A percentile compares a stretch with the other conserved stretches of the same genome.
Conservation (phyloP, 257 asterid species). For the Apocynum venetum region DNA sequence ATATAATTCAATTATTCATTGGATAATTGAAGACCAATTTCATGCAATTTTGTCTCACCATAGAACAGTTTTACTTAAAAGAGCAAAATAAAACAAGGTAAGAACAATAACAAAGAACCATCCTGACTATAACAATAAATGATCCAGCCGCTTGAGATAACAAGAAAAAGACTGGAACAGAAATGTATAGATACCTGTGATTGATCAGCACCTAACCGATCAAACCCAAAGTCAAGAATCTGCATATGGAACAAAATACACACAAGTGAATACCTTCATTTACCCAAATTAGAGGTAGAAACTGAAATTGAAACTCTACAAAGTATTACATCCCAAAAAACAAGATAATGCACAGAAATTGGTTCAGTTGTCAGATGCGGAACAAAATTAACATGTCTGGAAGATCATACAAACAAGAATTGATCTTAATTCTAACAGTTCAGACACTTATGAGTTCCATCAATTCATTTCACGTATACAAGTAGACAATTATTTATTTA, state of each 20-base stretch:
- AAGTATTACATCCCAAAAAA: neutral
- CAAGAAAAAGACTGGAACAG: conserved; percentile 4
- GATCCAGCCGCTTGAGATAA: neutral
- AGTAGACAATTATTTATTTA: neutral
- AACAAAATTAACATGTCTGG: neutral
- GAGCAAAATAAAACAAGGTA: neutral
- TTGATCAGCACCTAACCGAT: conserved; percentile 94
- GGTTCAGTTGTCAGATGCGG: neutral
- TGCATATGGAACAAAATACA: conserved; percentile 36
- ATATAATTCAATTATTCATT: neutral
- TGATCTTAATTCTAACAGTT: neutral
- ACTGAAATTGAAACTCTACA: neutral
- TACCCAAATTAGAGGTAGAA: neutral
- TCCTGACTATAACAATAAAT: neutral
- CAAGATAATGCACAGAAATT: neutral
- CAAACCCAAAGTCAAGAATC: conserved; percentile 97
- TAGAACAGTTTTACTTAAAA: neutral
- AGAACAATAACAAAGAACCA: neutral
- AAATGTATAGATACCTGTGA: conserved; percentile 57
- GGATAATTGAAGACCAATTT: neutral
- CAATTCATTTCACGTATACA: neutral
- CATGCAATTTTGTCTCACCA: neutral
- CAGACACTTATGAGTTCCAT: neutral
- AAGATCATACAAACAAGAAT: neutral
- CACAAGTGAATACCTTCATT: conserved; percentile 18